Evolutionary conservation across 2,329 filamentous ascomycete genomes (phyloP), one percentile per base, ranked within the genome.

Genomic region (Sporothrix humicola): DNA sequence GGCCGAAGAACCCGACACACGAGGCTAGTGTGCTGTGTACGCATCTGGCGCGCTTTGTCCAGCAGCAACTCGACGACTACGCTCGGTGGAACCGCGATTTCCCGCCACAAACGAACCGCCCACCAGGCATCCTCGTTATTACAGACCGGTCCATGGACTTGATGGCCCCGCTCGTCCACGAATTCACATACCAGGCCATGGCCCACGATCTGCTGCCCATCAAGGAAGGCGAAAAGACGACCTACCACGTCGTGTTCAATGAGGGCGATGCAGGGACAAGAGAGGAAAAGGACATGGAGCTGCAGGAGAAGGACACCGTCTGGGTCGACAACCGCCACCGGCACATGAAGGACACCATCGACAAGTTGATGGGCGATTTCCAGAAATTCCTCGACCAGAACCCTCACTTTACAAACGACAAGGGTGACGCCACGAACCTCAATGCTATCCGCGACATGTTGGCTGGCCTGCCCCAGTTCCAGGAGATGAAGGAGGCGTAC

Each of bases 101-200:
- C 76, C 95, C 95, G 1, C 93, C 95, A 0, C 90, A 86, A n/a
- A 89, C 89, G 9, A 88, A 90, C 69, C 87, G 95, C 71, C 95
- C 95, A 7, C 91, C 93, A 76, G 93, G 93, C 54, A 89, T 94
- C 0, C 87, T 99, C 0, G 85, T 97, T 78, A 92, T 99, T 75
- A 93, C 94, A 0, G 96, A 98, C 81, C 89, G 96, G 75, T 93
- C 94, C 8, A 96, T 99, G 92, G 96, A 99, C 81, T 83, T 98
- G 3, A 90, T 92, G 83, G 91, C 95, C 0, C 96, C 96, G 0
- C 83, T 98, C 12, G 80, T 98, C 3, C 96, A 99, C 82, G 96
- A 99, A 79, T 98, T 99, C 80, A 98, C 96, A 13, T 99, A 98
- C 81, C 96, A 99, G 82, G 94, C 96, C 69, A 98, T 99, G 95